Evolutionary conservation across 257 asterid species (phyloP).

Genomic region (Marsdenia floribunda): DNA sequence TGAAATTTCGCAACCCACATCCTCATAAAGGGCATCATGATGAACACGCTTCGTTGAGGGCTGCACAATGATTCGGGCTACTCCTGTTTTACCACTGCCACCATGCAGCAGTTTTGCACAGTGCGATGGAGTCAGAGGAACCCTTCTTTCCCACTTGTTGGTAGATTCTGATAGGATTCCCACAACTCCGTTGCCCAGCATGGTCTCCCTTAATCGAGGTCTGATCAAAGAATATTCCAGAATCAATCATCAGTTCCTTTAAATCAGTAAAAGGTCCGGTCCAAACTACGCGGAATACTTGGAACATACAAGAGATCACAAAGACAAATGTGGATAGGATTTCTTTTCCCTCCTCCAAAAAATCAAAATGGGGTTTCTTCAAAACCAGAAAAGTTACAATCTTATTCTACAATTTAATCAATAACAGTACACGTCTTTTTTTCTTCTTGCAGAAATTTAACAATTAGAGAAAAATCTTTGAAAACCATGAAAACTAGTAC

Average conservation of each 20-base stretch:
- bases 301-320: background rate
- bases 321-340: background rate
- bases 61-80: slow-evolving; percentile 79
- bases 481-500: background rate
- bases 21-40: slow-evolving; percentile 89
- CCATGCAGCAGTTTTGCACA: slow-evolving; percentile 81
- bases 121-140: slow-evolving; percentile 83
- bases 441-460: background rate
- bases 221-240: slow-evolving; percentile 1
- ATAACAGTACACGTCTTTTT: background rate
- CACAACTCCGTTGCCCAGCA: slow-evolving; percentile 89
- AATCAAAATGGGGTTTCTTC: background rate
- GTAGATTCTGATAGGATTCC: slow-evolving; percentile 95
- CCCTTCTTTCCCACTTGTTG: slow-evolving; percentile 97
- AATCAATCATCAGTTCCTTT: background rate
- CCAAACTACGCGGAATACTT: background rate
- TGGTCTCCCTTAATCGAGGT: slow-evolving; percentile 11
- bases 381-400: background rate
- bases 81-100: slow-evolving; percentile 72
- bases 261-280: background rate
- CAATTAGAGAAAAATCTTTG: background rate
- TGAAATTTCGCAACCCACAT: slow-evolving; percentile 89
- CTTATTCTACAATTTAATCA: background rate
- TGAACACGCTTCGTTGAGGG: slow-evolving; percentile 91
- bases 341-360: background rate